Conservation (phyloP, 1,139 yeast genomes). For the Nakaseomyces sp. region DNA sequence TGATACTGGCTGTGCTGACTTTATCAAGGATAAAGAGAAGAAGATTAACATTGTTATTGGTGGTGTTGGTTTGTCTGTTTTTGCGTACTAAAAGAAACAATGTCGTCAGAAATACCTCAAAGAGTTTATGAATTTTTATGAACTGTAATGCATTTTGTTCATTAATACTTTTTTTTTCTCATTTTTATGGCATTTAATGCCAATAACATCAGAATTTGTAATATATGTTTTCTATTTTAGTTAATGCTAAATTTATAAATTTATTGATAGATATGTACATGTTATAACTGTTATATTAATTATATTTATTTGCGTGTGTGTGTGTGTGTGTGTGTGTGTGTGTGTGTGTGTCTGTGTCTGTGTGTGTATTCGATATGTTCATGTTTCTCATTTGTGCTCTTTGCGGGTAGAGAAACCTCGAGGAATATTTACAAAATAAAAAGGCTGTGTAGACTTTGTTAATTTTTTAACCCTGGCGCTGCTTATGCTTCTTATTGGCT, state of each 20-base stretch:
- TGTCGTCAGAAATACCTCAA: too few species aligned
- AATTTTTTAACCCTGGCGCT: constrained; percentile 69
- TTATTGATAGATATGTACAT: constrained; percentile 4
- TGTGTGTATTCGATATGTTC: too few species aligned
- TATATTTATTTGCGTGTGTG: too few species aligned
- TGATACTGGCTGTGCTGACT: constrained; percentile 71
- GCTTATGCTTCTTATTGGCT: constrained; percentile 88
- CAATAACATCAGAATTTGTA: too few species aligned
- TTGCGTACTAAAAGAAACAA: background rate
- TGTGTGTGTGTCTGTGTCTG: too few species aligned
- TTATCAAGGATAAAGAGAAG: constrained; percentile 12
- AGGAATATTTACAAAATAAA: background rate
- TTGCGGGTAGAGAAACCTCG: background rate
- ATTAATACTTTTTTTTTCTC: too few species aligned
- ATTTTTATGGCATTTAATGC: too few species aligned
- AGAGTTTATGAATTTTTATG: too few species aligned
- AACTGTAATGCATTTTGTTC: too few species aligned
- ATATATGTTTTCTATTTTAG: background rate
- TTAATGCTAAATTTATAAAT: background rate
- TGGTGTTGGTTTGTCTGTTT: constrained; percentile 4
- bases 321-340: too few species aligned
- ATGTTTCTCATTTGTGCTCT: background rate
- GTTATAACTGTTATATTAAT: background rate
- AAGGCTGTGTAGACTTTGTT: background rate
- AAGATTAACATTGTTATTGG: constrained; percentile 2